A percentile compares a stretch with the other conserved stretches of the same genome.
phyloP scores from a whole-genome alignment of 345 rosid genomes.

The Passiflora organensis region DNA sequence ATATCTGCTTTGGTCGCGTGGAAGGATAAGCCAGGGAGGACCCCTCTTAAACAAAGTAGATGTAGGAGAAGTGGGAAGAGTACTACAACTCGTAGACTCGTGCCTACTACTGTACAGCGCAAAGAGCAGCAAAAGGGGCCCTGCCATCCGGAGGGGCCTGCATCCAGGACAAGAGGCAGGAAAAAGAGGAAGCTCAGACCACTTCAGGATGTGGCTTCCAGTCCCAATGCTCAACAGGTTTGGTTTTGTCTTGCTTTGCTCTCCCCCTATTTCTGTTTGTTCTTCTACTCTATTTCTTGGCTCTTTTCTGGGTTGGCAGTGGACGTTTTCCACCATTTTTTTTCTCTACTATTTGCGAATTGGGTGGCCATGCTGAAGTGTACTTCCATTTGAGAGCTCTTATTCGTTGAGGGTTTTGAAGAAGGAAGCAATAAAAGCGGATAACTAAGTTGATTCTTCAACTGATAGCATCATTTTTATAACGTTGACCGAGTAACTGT shows the following conservation, averaged over 20 bases:
- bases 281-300: not conserved
- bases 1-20: slow-evolving; percentile 36
- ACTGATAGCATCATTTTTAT: not conserved
- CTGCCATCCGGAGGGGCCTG: slow-evolving; percentile 21
- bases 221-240: slow-evolving; percentile 29
- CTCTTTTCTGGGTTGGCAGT: not conserved
- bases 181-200: slow-evolving; percentile 43
- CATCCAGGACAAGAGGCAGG: slow-evolving; percentile 25
- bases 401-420: slow-evolving; percentile 8
- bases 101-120: not conserved
- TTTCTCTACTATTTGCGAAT: not conserved
- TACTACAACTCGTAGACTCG: slow-evolving; percentile 1
- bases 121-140: slow-evolving; percentile 5
- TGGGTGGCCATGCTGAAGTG: no score
- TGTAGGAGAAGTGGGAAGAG: not conserved
- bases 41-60: slow-evolving; percentile 5
- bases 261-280: not conserved
- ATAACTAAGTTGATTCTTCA: not conserved
- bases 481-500: not conserved
- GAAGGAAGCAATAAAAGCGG: slow-evolving; percentile 2
- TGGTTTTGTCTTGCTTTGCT: not conserved
- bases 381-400: slow-evolving; percentile 4
- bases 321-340: not conserved
- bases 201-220: slow-evolving; percentile 34
- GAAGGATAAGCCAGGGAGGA: slow-evolving; percentile 26